phyloP scores from a whole-genome alignment of 2,329 filamentous ascomycete genomes.

The Penicillium sp. region DNA sequence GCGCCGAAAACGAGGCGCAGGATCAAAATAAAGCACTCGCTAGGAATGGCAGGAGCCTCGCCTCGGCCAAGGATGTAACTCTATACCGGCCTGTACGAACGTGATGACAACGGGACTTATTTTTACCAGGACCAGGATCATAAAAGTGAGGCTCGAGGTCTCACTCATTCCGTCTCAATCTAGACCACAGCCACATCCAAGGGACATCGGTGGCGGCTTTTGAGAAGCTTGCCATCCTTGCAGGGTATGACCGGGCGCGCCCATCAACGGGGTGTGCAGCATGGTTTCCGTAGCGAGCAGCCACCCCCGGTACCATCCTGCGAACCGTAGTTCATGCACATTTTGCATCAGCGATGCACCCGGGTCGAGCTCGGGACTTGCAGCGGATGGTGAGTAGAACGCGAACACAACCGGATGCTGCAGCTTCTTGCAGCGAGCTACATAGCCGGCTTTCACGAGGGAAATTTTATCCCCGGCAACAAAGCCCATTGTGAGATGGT shows the following conservation, averaged over 20 bases:
- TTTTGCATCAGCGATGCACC: constrained; percentile 4
- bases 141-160: neutral
- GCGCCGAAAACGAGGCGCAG: neutral
- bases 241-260: neutral
- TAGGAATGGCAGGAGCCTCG: neutral
- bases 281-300: neutral
- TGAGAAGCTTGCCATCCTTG: constrained; percentile 6
- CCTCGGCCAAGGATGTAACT: neutral
- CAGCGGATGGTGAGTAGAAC: neutral
- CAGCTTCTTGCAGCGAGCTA: constrained; percentile 2
- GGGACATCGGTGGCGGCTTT: constrained; percentile 1
- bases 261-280: neutral
- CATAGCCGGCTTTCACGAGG: constrained; percentile 11
- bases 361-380: neutral
- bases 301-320: neutral
- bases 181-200: neutral
- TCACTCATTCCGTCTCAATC: neutral
- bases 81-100: neutral
- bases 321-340: constrained; percentile 24
- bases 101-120: neutral
- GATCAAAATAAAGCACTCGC: neutral
- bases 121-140: neutral
- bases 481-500: constrained; percentile 6
- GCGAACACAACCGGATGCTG: constrained; percentile 3
- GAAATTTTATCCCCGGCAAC: constrained; percentile 4